phyloP scores from a whole-genome alignment of 2,329 filamentous ascomycete species.

The Purpureocillium lavendulum region DNA sequence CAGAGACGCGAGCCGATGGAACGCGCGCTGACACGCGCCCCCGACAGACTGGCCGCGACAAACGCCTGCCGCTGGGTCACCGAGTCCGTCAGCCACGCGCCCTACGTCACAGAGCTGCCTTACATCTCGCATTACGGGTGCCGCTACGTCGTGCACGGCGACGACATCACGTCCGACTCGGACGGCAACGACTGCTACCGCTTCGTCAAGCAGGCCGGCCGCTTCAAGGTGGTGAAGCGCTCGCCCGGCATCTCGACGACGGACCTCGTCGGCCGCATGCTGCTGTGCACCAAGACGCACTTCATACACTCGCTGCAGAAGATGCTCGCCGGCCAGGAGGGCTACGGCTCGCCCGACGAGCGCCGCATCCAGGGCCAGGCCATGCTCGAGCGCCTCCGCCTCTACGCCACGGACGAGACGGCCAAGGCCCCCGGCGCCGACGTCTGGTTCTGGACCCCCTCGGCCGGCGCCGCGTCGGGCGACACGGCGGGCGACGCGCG shows the following conservation, averaged over 20 bases:
- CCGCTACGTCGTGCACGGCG: conserved; percentile 90
- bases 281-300: conserved; percentile 89
- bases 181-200: conserved; percentile 94
- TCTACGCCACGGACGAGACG: conserved; percentile 83
- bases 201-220: conserved; percentile 86
- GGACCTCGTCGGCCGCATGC: conserved; percentile 95
- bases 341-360: conserved; percentile 61
- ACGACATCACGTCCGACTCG: conserved; percentile 94
- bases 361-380: conserved; percentile 52
- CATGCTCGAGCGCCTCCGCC: conserved; percentile 68
- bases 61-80: conserved; percentile 96
- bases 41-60: conserved; percentile 80
- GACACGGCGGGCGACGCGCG: conserved; percentile 31
- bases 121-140: conserved; percentile 97
- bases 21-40: background rate
- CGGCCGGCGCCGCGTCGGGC: no score
- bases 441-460: conserved; percentile 75
- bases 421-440: conserved; percentile 71
- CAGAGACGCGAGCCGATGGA: background rate
- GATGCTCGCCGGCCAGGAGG: conserved; percentile 62
- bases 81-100: conserved; percentile 71
- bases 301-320: conserved; percentile 77
- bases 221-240: conserved; percentile 94
- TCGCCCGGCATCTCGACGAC: conserved; percentile 96
- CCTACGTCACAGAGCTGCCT: conserved; percentile 86